Evolutionary conservation across 2,329 filamentous ascomycete genomes (phyloP).

Genomic region (Ilyonectria robusta): DNA sequence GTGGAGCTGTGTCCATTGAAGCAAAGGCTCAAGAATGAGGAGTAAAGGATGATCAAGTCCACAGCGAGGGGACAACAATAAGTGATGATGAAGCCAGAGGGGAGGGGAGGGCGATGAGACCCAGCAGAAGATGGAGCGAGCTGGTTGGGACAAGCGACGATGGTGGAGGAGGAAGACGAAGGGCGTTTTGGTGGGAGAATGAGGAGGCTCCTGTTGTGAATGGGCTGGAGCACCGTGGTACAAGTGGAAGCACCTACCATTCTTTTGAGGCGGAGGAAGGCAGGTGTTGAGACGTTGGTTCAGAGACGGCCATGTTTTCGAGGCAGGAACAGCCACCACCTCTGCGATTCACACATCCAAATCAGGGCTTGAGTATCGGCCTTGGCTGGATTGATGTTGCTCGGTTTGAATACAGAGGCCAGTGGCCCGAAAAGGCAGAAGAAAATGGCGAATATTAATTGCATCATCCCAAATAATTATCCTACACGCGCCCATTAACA

Average conservation of each 20-base stretch:
- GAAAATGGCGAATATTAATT: background rate
- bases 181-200: background rate
- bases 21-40: background rate
- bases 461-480: slow-evolving; percentile 1
- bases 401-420: background rate
- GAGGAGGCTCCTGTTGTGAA: background rate
- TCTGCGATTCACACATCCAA: background rate
- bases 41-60: background rate
- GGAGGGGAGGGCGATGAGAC: slow-evolving; percentile 8
- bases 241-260: slow-evolving; percentile 1
- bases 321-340: background rate
- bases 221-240: background rate
- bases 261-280: background rate
- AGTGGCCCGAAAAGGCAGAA: background rate
- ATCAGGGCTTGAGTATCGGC: too few relatives aligned
- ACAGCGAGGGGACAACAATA: background rate
- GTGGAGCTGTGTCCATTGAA: slow-evolving; percentile 54
- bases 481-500: background rate
- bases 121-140: slow-evolving; percentile 30
- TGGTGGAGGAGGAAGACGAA: slow-evolving; percentile 12
- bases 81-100: slow-evolving; percentile 24
- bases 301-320: too few relatives aligned
- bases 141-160: slow-evolving; percentile 27
- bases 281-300: background rate
- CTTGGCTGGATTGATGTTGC: background rate